Percentiles rank a stretch among this genome's conserved stretches.
These are phyloP conservation scores for Alliaria petiolata DNA, from an alignment of 345 rosid genomes.

Conservation along the genomic window DNA sequence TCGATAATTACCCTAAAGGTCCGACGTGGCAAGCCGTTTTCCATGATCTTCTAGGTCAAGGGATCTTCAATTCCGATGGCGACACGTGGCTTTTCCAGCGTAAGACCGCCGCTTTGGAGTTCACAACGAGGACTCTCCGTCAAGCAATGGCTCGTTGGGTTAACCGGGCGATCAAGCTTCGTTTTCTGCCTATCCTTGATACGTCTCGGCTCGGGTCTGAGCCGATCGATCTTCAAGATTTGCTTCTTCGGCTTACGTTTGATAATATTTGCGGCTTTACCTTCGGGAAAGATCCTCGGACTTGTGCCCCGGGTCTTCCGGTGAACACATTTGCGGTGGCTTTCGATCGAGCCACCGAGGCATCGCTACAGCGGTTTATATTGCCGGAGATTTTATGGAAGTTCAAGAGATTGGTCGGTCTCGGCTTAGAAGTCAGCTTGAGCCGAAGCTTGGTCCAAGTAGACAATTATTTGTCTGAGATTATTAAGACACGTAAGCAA, in stretches of 20 bases:
- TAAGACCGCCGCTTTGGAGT: conserved; percentile 95
- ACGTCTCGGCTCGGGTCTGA: conserved; percentile 43
- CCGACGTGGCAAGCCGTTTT: conserved; percentile 98
- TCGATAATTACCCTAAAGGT: conserved; percentile 93
- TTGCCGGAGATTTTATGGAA: conserved; percentile 86
- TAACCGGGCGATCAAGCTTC: conserved; percentile 60
- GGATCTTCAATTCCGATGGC: conserved; percentile 90
- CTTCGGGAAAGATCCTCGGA: conserved; percentile 90
- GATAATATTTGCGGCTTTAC: conserved; percentile 95
- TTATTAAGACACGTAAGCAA: conserved; percentile 63
- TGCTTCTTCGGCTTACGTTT: conserved; percentile 86
- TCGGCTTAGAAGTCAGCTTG: conserved; percentile 84
- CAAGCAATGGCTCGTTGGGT: conserved; percentile 99
- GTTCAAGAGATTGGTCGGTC: conserved; percentile 63
- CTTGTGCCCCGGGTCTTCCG: conserved; percentile 68
- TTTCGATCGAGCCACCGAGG: conserved; percentile 90
- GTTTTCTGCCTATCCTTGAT: conserved; percentile 70
- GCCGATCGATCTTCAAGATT: conserved; percentile 82
- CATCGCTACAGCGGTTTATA: conserved; percentile 82
- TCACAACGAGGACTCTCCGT: conserved; percentile 93
- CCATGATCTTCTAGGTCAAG: conserved; percentile 87
- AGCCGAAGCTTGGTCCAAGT: conserved; percentile 70
- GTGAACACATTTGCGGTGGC: conserved; percentile 74
- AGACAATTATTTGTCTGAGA: conserved; percentile 57
- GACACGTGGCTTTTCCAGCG: conserved; percentile 95